Conservation (phyloP, 2,329 filamentous ascomycete genomes). For the Trichoderma polysporum region DNA sequence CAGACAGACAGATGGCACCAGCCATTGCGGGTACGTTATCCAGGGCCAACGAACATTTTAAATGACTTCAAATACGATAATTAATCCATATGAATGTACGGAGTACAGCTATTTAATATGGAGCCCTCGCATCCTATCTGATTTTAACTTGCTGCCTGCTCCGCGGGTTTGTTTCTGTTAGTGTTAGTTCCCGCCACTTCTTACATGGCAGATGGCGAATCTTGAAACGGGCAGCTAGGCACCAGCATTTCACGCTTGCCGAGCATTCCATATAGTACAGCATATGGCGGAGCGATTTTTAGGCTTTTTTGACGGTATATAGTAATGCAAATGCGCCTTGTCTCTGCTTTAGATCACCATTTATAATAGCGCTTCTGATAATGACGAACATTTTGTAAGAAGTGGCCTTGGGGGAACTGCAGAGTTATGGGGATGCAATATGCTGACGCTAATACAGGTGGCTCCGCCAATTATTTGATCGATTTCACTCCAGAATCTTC, state of each 20-base stretch:
- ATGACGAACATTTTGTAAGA: slow-evolving; percentile 20
- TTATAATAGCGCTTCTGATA: neutral
- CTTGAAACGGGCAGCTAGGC: slow-evolving; percentile 22
- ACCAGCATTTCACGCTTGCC: slow-evolving; percentile 21
- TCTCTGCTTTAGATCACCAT: neutral
- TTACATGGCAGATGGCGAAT: slow-evolving; percentile 3
- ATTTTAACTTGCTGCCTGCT: slow-evolving; percentile 22
- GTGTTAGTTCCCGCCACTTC: slow-evolving; percentile 6
- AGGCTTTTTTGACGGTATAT: neutral
- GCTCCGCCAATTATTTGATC: slow-evolving; percentile 14
- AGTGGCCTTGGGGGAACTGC: neutral
- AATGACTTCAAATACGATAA: too few species aligned
- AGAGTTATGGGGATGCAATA: neutral
- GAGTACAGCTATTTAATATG: neutral
- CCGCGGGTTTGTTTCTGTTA: neutral
- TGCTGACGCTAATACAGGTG: neutral
- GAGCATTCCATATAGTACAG: neutral
- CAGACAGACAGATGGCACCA: too few species aligned
- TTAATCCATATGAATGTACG: too few species aligned
- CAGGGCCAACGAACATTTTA: too few species aligned
- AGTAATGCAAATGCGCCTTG: neutral
- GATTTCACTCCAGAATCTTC: neutral
- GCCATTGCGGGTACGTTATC: too few species aligned
- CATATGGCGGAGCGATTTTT: neutral
- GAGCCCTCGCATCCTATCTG: too few species aligned